These are phyloP conservation scores for Euphorbia pulcherrima DNA, from an alignment of 345 rosid species.

Conservation along the genomic window DNA sequence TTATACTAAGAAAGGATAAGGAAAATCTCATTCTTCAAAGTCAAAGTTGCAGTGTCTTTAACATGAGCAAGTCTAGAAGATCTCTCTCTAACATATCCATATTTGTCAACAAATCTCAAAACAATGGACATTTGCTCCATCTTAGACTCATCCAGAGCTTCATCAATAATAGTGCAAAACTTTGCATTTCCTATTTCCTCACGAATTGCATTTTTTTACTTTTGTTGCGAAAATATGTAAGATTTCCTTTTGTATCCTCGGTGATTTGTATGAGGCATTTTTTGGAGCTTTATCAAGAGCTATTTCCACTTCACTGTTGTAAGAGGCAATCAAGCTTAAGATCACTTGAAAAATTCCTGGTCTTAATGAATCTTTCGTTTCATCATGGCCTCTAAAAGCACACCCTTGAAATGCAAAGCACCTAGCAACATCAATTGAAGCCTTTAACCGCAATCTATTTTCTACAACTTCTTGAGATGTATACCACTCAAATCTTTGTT, in stretches of 20 bases:
- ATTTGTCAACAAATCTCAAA: constrained; percentile 4
- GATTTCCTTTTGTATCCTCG: background rate
- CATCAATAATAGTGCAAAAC: background rate
- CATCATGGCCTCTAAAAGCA: background rate
- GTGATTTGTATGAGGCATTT: background rate
- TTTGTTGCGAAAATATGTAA: background rate
- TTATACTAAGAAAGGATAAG: background rate
- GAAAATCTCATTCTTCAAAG: background rate
- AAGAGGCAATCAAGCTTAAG: background rate
- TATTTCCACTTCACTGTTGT: background rate
- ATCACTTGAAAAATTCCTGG: background rate
- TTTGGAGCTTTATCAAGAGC: background rate
- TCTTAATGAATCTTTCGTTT: background rate
- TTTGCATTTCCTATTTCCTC: background rate
- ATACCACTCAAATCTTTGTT: background rate
- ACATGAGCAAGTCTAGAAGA: background rate
- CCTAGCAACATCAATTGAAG: background rate
- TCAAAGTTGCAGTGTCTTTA: background rate
- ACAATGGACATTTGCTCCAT: constrained; percentile 7
- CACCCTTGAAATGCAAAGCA: background rate
- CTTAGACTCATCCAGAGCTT: background rate
- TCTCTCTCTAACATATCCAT: background rate
- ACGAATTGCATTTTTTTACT: background rate
- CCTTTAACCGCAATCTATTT: background rate
- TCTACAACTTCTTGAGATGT: background rate